A percentile compares a stretch with the other conserved stretches of the same genome.
These are phyloP conservation scores for Crithidia sp. DNA, from an alignment of 208 protist species.

Conservation along the genomic window DNA sequence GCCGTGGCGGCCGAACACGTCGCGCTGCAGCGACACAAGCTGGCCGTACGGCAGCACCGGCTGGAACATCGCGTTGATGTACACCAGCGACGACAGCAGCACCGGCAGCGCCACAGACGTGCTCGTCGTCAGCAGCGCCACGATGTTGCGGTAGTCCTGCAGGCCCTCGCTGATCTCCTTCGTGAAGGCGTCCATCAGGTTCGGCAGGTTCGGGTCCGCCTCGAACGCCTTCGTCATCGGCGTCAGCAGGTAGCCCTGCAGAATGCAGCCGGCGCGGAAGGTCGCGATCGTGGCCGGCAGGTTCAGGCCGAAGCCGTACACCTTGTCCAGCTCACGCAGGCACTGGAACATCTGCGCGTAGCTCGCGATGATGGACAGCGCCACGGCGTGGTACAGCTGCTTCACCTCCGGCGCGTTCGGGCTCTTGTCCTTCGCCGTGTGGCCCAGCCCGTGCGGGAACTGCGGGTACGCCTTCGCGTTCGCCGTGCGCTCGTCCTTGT, in stretches of 20 bases:
- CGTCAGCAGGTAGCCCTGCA: conserved; percentile 86
- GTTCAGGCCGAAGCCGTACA: conserved; percentile 87
- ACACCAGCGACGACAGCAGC: conserved; percentile 72
- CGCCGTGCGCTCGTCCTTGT: conserved; percentile 91
- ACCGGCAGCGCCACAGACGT: conserved; percentile 79
- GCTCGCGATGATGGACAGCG: conserved; percentile 84
- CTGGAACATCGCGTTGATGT: conserved; percentile 89
- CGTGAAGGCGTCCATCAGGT: conserved; percentile 87
- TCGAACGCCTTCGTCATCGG: conserved; percentile 92
- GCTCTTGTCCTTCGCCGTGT: conserved; percentile 49
- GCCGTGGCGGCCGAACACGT: conserved; percentile 92
- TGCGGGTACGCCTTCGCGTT: conserved; percentile 60
- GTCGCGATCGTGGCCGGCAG: conserved; percentile 90
- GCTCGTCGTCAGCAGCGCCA: conserved; percentile 53
- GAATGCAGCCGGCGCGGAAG: conserved; percentile 92
- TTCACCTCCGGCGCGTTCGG: conserved; percentile 60
- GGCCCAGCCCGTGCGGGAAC: conserved; percentile 27
- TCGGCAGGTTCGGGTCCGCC: conserved; percentile 82
- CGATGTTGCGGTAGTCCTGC: conserved; percentile 66
- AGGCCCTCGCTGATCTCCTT: conserved; percentile 81
- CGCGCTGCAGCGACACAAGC: conserved; percentile 91
- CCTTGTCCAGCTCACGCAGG: conserved; percentile 89
- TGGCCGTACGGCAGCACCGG: conserved; percentile 81
- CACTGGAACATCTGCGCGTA: conserved; percentile 95
- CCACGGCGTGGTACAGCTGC: conserved; percentile 81